Evolutionary conservation across 495 filamentous ascomycete genomes (phyloP).

Genomic region (Geoglossum glabrum): DNA sequence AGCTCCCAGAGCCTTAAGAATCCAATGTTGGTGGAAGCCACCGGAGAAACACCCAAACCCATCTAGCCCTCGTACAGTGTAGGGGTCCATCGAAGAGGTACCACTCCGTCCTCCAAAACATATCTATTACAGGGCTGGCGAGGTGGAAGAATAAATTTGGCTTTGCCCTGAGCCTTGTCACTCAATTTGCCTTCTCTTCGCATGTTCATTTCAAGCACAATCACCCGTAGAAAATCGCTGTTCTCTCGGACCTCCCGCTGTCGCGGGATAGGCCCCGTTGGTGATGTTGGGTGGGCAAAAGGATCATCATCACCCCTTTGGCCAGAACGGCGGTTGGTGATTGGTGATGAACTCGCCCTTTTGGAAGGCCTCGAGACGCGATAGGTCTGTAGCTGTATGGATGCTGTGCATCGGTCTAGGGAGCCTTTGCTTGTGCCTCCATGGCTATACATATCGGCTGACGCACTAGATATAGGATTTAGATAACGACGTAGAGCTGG

Average conservation of each 20-base stretch:
- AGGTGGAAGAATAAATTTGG: slow-evolving; percentile 73
- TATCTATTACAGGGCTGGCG: slow-evolving; percentile 26
- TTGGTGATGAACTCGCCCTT: slow-evolving; percentile 20
- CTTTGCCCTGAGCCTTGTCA: slow-evolving; percentile 61
- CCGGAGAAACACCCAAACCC: background rate
- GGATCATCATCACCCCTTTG: background rate
- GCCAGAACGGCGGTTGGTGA: background rate
- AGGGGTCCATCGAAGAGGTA: background rate
- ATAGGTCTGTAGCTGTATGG: slow-evolving; percentile 80
- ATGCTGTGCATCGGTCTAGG: slow-evolving; percentile 37
- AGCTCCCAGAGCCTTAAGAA: too few species aligned
- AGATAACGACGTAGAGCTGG: slow-evolving; percentile 81
- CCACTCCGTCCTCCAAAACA: background rate
- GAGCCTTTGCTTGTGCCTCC: slow-evolving; percentile 34
- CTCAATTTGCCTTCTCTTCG: slow-evolving; percentile 75
- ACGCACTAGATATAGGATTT: slow-evolving; percentile 39
- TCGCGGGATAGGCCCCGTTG: slow-evolving; percentile 31
- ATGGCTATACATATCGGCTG: slow-evolving; percentile 23
- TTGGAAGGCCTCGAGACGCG: slow-evolving; percentile 26
- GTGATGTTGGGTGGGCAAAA: slow-evolving; percentile 15
- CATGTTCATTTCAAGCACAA: slow-evolving; percentile 97
- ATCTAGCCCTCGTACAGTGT: background rate
- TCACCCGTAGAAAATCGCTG: slow-evolving; percentile 78
- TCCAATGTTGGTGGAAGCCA: background rate
- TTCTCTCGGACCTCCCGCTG: slow-evolving; percentile 88